These are phyloP conservation scores for Cylindrodendrum hubeiense DNA, from an alignment of 2,329 filamentous ascomycete genomes.

Conservation along the genomic window DNA sequence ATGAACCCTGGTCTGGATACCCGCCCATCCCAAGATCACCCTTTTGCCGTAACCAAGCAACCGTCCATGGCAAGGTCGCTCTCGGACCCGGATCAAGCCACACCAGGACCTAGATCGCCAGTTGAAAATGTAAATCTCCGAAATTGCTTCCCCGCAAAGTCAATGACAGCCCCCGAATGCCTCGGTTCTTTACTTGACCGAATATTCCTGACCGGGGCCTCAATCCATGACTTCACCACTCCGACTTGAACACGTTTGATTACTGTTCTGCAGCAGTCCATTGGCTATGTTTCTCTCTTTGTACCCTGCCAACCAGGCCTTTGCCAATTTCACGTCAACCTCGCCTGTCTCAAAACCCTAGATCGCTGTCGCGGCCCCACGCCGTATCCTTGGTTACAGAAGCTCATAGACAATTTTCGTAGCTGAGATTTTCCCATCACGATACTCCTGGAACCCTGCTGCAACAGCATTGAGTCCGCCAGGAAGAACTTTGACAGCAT, in stretches of 20 bases:
- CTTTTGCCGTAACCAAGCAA: neutral
- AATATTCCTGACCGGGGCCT: neutral
- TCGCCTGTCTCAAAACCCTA: neutral
- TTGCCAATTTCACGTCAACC: neutral
- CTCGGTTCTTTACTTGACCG: neutral
- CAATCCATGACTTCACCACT: neutral
- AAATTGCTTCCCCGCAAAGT: neutral
- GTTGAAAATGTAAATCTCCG: neutral
- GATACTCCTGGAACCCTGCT: conserved; percentile 52
- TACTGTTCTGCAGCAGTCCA: neutral
- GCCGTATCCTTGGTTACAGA: neutral
- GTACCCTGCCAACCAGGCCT: neutral
- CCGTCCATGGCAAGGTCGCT: neutral
- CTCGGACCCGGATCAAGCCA: neutral
- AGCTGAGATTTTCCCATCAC: conserved; percentile 53
- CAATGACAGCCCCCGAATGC: neutral
- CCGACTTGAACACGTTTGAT: neutral
- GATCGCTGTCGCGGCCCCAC: neutral
- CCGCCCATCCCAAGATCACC: too few species aligned
- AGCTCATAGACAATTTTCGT: conserved; percentile 55
- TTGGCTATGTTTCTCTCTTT: neutral
- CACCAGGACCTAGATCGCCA: neutral
- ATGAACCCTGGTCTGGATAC: neutral
- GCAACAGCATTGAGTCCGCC: conserved; percentile 49
- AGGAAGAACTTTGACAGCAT: conserved; percentile 43